These are phyloP conservation scores for Candida dajiaensis DNA, from an alignment of 805 yeast genomes.

Conservation along the genomic window DNA sequence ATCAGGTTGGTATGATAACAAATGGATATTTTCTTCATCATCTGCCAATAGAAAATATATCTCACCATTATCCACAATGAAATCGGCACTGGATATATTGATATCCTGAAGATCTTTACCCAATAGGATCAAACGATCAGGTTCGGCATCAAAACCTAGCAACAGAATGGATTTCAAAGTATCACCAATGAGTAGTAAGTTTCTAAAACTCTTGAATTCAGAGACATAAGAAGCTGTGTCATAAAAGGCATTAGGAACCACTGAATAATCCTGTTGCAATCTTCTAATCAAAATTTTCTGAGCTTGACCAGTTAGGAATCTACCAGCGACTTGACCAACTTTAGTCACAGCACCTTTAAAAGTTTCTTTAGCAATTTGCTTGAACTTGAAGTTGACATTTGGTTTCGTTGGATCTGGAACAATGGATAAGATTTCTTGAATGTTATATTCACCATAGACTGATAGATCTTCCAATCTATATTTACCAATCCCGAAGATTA, in stretches of 20 bases:
- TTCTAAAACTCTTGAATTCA: conserved; percentile 78
- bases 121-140: conserved; percentile 74
- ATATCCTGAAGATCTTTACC: conserved; percentile 67
- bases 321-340: conserved; percentile 73
- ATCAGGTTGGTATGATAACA: conserved; percentile 87
- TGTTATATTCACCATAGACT: conserved; percentile 69
- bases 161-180: conserved; percentile 69
- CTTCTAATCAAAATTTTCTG: conserved; percentile 74
- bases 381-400: conserved; percentile 73
- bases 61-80: conserved; percentile 65
- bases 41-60: conserved; percentile 66
- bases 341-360: conserved; percentile 81
- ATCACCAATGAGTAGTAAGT: conserved; percentile 78
- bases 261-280: conserved; percentile 76
- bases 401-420: conserved; percentile 88
- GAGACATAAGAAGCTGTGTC: conserved; percentile 79
- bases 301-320: conserved; percentile 81
- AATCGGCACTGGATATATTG: conserved; percentile 70
- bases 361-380: conserved; percentile 64
- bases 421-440: conserved; percentile 72
- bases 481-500: conserved; percentile 75
- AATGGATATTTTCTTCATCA: conserved; percentile 55
- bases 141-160: conserved; percentile 91
- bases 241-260: conserved; percentile 89
- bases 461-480: conserved; percentile 76